phyloP scores from a whole-genome alignment of 306 rosid species.

The Malus asiatica region DNA sequence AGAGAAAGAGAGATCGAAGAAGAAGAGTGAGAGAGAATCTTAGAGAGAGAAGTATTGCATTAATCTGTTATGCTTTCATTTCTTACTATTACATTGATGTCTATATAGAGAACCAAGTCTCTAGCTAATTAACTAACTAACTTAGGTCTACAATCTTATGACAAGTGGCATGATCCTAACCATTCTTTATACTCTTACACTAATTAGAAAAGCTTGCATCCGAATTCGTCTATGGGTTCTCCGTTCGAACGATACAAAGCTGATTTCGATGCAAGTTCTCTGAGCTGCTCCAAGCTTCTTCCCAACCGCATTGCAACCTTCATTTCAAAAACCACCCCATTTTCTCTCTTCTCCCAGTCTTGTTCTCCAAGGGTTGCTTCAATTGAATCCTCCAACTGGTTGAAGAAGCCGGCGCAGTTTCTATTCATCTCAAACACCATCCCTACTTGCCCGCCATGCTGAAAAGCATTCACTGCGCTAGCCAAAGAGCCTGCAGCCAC shows the following conservation, averaged over 20 bases:
- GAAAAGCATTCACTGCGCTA: slow-evolving; percentile 36
- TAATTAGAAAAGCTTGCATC: slow-evolving; percentile 50
- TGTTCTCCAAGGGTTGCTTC: slow-evolving; percentile 41
- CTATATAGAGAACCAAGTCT: no score
- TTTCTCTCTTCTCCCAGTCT: slow-evolving; percentile 54
- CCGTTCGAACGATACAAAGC: slow-evolving; percentile 34
- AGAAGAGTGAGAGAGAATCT: no score
- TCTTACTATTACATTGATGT: no score
- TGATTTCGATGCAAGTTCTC: slow-evolving; percentile 45
- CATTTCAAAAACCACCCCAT: slow-evolving; percentile 51
- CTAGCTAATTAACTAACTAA: no score
- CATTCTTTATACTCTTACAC: no score
- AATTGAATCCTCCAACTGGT: slow-evolving; percentile 32
- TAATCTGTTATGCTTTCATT: no score
- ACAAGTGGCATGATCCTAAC: no score
- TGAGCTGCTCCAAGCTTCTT: slow-evolving; percentile 50
- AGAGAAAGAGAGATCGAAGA: no score
- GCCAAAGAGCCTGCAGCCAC: slow-evolving; percentile 48
- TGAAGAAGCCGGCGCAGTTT: slow-evolving; percentile 47
- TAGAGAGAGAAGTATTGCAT: no score
- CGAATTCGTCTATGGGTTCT: slow-evolving; percentile 47
- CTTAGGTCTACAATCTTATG: no score
- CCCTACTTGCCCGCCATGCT: slow-evolving; percentile 70
- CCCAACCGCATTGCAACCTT: slow-evolving; percentile 59
- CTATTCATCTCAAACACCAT: slow-evolving; percentile 73